Percentiles rank a stretch among this genome's conserved stretches.
These are phyloP conservation scores for Agrocybe chaxingu DNA, from an alignment of 768 basidiomycete genomes.

Conservation along the genomic window DNA sequence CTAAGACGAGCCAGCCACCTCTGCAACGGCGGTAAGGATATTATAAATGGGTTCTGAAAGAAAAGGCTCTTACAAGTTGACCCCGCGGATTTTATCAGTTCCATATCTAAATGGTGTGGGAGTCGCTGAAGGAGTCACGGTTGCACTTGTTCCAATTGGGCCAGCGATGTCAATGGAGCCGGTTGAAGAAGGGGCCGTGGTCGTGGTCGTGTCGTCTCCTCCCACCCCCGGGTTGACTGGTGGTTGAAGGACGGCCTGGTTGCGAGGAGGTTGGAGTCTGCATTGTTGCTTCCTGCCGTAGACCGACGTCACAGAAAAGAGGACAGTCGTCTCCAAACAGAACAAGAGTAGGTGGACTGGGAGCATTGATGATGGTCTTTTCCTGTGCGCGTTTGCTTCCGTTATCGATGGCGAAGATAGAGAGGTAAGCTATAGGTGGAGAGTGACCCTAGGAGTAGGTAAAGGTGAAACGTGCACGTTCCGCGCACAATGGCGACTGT, in stretches of 20 bases:
- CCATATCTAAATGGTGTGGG: slow-evolving; percentile 21
- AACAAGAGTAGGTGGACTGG: slow-evolving; percentile 8
- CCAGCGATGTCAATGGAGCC: neutral
- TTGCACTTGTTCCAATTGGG: slow-evolving; percentile 2
- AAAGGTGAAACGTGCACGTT: too few relatives aligned
- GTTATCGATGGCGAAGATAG: too few relatives aligned
- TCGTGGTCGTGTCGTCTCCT: neutral
- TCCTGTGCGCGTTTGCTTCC: neutral
- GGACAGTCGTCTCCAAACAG: slow-evolving; percentile 11
- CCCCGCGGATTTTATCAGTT: slow-evolving; percentile 23
- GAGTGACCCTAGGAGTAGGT: too few relatives aligned
- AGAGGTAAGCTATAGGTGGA: too few relatives aligned
- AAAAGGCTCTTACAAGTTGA: slow-evolving; percentile 20
- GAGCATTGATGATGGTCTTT: neutral
- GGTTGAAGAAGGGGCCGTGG: neutral
- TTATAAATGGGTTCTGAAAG: neutral
- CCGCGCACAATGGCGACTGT: too few relatives aligned
- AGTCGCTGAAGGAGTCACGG: slow-evolving; percentile 3
- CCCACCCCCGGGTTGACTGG: slow-evolving; percentile 10
- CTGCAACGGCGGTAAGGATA: slow-evolving; percentile 9
- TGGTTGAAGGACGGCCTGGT: slow-evolving; percentile 13
- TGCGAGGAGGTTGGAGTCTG: slow-evolving; percentile 12
- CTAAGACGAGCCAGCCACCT: slow-evolving; percentile 26
- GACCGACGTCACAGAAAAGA: slow-evolving; percentile 7
- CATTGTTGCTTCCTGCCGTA: slow-evolving; percentile 19